Evolutionary conservation across 179 eudicot genomes (phyloP).

Genomic region (Camellia oleifera): DNA sequence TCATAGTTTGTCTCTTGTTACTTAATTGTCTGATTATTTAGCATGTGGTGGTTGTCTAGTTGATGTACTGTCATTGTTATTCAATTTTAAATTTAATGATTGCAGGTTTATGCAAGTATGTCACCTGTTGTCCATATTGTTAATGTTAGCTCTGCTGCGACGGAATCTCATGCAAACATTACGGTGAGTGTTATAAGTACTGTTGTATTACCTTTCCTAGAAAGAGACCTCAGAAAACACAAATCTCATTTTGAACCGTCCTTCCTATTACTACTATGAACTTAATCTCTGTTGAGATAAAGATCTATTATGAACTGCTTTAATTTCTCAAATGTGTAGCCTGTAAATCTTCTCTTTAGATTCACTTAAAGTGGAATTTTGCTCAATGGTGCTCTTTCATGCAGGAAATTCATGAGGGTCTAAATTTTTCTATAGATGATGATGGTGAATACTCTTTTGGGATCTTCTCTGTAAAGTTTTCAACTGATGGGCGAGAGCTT

Average conservation of each 20-base stretch:
- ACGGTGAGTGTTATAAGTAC: conserved; percentile 43
- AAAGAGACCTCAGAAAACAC: background rate
- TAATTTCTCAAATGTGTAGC: background rate
- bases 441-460: conserved; percentile 55
- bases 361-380: background rate
- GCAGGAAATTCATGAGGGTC: conserved; percentile 92
- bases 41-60: background rate
- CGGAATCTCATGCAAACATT: conserved; percentile 69
- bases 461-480: conserved; percentile 82
- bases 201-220: background rate
- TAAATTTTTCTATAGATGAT: conserved; percentile 57
- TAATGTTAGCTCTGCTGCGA: conserved; percentile 56
- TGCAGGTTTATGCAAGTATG: conserved; percentile 83
- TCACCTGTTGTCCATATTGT: conserved; percentile 81
- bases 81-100: background rate
- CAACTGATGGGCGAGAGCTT: conserved; percentile 85
- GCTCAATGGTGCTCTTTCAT: conserved; percentile 9
- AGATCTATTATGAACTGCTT: background rate
- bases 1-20: background rate
- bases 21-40: conserved; percentile 10
- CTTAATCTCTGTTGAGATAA: background rate
- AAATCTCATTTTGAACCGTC: background rate
- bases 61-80: background rate
- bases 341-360: background rate
- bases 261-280: background rate